Base-by-base conservation (phyloP, 176 grass and related monocot genomes). In the Ampelocalamus luodianensis region DNA sequence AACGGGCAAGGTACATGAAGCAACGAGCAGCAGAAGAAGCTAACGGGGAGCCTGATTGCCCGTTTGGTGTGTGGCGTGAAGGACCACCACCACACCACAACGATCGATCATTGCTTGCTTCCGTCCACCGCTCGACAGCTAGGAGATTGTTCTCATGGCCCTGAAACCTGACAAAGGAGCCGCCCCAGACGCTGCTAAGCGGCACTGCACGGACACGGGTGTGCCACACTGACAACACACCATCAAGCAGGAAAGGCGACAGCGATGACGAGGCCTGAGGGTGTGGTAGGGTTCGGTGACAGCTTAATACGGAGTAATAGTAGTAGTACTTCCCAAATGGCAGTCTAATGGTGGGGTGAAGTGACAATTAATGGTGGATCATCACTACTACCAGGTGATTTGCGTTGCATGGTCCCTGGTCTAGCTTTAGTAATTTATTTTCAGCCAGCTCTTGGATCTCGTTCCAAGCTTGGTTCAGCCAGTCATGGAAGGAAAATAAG, bases 111-210 rank as follows among this genome's bases (percentile, higher is more conserved):
- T 87, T 67, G 79, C 72, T 59, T 46, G 42, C 45, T 50, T 51
- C 11, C 60, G 5, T 68, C 89, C 84, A 74, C 67, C 53, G 73
- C 56, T 90, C 39, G 89, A 90, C 84, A 90, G 84, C 79, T 83
- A 24, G 46, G 59, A 32, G 74, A 48, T 60, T 60, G 74, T 48
- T 83, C 66, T 67, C 58, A 43, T 56, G 62, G 5, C 29, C 46
- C 16, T 65, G 55, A 65, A 62, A 72, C 73, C 84, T 83, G 79
- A 42, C 84, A 87, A 59, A 49, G 6, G 23, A 76, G 20, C 69
- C 24, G 45, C 26, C 58, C 59, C 20, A 20, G 48, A 87, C 49
- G 73, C 24, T 4, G 58, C 79, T 73, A 48, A 66, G 18, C 13
- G 51, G 23, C 42, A 66, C 84, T 90, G 84, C 70, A 79, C 73